Percentiles rank a stretch among this genome's conserved stretches.
phyloP scores from a whole-genome alignment of 2,329 filamentous ascomycete genomes.

The Colletotrichum spinosum region DNA sequence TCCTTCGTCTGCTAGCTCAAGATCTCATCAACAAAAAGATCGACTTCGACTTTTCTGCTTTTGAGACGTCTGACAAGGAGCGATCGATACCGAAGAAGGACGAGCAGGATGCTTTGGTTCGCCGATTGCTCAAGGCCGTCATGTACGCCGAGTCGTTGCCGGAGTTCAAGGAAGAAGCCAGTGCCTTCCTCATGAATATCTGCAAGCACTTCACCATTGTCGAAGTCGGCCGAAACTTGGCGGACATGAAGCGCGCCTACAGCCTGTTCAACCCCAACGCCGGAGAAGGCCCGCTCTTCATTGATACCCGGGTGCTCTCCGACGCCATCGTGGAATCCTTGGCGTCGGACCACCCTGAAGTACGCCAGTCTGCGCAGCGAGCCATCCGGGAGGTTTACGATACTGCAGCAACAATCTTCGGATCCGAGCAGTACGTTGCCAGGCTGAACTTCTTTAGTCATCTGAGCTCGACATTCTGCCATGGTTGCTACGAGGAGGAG shows the following conservation, averaged over 20 bases:
- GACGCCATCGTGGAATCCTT: constrained; percentile 92
- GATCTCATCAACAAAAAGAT: constrained; percentile 81
- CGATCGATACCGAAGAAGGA: constrained; percentile 90
- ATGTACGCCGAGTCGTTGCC: constrained; percentile 87
- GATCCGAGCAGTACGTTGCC: constrained; percentile 76
- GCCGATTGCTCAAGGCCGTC: constrained; percentile 88
- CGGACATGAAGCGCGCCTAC: constrained; percentile 79
- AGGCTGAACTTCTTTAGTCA: constrained; percentile 87
- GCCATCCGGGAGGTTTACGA: constrained; percentile 84
- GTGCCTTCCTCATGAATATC: constrained; percentile 80
- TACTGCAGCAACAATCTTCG: constrained; percentile 82
- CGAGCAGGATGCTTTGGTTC: constrained; percentile 83
- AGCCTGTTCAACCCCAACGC: constrained; percentile 86
- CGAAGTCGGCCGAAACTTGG: constrained; percentile 87
- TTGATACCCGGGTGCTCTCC: constrained; percentile 88
- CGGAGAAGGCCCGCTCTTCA: constrained; percentile 86
- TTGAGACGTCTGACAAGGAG: constrained; percentile 81
- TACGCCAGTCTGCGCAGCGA: constrained; percentile 85
- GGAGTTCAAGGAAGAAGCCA: constrained; percentile 82
- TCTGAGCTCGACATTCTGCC: constrained; percentile 86
- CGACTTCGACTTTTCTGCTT: constrained; percentile 75
- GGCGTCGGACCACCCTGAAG: constrained; percentile 82
- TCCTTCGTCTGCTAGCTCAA: constrained; percentile 89
- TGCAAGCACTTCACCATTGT: constrained; percentile 92
- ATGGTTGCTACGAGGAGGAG: constrained; percentile 96